These are phyloP conservation scores for Fusarium temperatum DNA, from an alignment of 2,329 filamentous ascomycete species.

Conservation along the genomic window DNA sequence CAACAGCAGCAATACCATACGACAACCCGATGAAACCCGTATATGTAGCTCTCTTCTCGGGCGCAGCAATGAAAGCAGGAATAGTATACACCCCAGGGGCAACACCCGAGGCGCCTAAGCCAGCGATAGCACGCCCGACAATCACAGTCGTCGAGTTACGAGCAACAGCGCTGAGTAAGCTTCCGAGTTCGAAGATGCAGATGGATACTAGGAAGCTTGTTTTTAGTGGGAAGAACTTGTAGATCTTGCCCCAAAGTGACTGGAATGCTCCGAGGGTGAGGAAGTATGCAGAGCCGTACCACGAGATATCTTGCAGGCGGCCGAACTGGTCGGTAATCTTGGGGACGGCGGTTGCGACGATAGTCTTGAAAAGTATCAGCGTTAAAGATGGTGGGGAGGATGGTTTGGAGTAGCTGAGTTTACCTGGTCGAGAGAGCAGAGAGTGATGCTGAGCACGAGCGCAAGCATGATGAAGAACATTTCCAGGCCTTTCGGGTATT, in stretches of 20 bases:
- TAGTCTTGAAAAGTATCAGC: neutral
- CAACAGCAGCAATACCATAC: neutral
- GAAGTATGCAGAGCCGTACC: conserved; percentile 64
- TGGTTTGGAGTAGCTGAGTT: accelerated
- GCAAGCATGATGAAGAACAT: neutral
- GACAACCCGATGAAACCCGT: neutral
- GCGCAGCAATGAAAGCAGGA: conserved; percentile 43
- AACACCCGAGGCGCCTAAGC: conserved; percentile 59
- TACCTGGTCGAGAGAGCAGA: neutral
- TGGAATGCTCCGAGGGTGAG: neutral
- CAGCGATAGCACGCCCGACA: conserved; percentile 60
- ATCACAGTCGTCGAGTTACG: conserved; percentile 58
- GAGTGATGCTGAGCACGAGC: neutral
- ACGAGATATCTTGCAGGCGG: conserved; percentile 61
- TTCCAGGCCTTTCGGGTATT: neutral
- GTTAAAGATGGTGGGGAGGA: accelerated
- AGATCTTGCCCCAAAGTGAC: conserved; percentile 51
- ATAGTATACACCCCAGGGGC: conserved; percentile 59
- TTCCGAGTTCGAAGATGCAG: conserved; percentile 63
- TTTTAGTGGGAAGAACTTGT: conserved; percentile 62
- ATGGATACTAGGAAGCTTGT: conserved; percentile 58
- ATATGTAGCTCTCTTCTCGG: neutral
- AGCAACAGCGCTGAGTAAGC: conserved; percentile 58
- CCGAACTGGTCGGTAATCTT: conserved; percentile 63
- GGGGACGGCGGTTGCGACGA: conserved; percentile 53